These are phyloP conservation scores for Fusarium sp. DNA, from an alignment of 2,329 filamentous ascomycete species.

Conservation along the genomic window DNA sequence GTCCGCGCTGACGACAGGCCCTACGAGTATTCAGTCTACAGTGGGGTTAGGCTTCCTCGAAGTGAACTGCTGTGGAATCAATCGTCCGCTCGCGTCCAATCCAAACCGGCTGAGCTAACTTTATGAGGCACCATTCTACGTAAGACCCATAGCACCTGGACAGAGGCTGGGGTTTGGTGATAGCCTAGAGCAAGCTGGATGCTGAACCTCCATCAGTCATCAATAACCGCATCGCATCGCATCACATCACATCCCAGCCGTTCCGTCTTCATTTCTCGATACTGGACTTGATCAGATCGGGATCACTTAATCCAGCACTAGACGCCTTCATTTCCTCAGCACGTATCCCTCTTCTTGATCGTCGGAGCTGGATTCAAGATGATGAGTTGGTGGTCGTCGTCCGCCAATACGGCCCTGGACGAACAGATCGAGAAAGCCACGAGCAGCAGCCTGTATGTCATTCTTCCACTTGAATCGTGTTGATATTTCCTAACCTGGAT, in stretches of 20 bases:
- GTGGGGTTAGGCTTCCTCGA: slow-evolving; percentile 30
- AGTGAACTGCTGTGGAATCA: slow-evolving; percentile 37
- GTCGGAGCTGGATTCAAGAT: slow-evolving; percentile 54
- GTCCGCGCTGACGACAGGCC: slow-evolving; percentile 37
- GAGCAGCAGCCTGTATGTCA: slow-evolving; percentile 84
- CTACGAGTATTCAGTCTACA: neutral
- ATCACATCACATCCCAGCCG: slow-evolving; percentile 7
- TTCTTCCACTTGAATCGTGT: slow-evolving; percentile 29
- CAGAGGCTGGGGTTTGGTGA: slow-evolving; percentile 44
- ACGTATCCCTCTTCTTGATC: slow-evolving; percentile 9
- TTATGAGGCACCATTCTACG: slow-evolving; percentile 37
- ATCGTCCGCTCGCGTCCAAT: slow-evolving; percentile 24
- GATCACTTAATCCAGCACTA: neutral
- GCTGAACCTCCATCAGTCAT: slow-evolving; percentile 40
- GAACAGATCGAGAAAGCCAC: slow-evolving; percentile 98
- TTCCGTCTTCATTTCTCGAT: slow-evolving; percentile 22
- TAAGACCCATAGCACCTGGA: slow-evolving; percentile 39
- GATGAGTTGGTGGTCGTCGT: slow-evolving; percentile 98
- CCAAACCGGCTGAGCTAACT: slow-evolving; percentile 37
- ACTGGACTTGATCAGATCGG: slow-evolving; percentile 5
- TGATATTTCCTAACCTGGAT: slow-evolving; percentile 20
- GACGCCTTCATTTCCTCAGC: neutral
- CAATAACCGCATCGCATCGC: slow-evolving; percentile 22
- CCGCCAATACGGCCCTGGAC: slow-evolving; percentile 89
- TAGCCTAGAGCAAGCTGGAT: slow-evolving; percentile 35